These are phyloP conservation scores for Paecilomyces variotii DNA, from an alignment of 2,329 filamentous ascomycete species.

Conservation along the genomic window DNA sequence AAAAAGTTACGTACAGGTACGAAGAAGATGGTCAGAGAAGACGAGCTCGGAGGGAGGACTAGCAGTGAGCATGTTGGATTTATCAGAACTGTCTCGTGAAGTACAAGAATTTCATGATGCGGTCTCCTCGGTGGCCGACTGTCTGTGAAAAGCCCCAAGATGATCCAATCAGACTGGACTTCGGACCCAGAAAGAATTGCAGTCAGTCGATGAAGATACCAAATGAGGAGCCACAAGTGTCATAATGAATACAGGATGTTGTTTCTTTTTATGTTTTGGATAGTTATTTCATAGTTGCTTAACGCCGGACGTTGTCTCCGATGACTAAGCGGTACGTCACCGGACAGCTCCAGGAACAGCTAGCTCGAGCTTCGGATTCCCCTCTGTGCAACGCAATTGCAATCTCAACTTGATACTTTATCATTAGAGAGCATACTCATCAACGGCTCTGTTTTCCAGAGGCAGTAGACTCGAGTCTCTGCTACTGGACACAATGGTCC, in stretches of 20 bases:
- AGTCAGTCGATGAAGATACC: no score
- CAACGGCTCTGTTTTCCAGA: no score
- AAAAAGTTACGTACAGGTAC: conserved; percentile 43
- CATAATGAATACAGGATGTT: no score
- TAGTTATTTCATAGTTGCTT: not conserved
- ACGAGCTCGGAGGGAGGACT: not conserved
- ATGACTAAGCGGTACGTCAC: conserved; percentile 1
- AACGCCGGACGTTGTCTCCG: not conserved
- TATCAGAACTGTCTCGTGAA: not conserved
- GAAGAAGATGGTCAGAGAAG: conserved; percentile 43
- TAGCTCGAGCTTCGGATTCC: not conserved
- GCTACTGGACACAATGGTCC: conserved; percentile 12
- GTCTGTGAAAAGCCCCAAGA: not conserved
- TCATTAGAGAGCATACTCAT: no score
- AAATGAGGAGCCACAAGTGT: no score
- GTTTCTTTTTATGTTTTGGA: no score
- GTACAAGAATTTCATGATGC: not conserved
- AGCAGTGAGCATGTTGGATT: conserved; percentile 3
- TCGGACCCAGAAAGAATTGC: no score
- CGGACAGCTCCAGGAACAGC: not conserved
- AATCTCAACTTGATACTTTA: not conserved
- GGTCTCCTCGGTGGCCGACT: not conserved
- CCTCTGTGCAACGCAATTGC: not conserved
- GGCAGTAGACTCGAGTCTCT: not conserved
- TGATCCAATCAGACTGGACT: no score